phyloP scores from a whole-genome alignment of 1,284 basidiomycete genomes.

The Fomitopsis schrenkii region DNA sequence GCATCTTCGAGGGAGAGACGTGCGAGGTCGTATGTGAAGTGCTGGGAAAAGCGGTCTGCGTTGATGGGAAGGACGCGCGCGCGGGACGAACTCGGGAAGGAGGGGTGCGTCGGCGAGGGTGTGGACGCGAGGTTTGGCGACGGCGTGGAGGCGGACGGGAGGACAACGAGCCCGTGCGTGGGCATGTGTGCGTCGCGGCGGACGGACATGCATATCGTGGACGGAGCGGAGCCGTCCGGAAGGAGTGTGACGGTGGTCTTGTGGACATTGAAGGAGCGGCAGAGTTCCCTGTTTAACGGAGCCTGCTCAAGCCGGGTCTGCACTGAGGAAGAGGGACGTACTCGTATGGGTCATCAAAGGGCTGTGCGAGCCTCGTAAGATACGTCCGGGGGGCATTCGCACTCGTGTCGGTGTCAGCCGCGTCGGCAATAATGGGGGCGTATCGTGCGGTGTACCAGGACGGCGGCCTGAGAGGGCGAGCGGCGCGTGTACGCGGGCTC shows the following conservation, averaged over 20 bases:
- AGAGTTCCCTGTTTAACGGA: slow-evolving; percentile 15
- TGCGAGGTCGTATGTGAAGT: slow-evolving; percentile 19
- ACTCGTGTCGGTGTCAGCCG: neutral
- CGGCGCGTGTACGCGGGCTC: neutral
- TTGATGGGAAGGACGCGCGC: slow-evolving; percentile 19
- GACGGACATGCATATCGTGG: slow-evolving; percentile 13
- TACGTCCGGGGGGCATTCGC: neutral
- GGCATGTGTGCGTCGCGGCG: slow-evolving; percentile 16
- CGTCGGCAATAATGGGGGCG: neutral
- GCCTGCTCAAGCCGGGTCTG: neutral
- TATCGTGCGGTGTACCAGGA: neutral
- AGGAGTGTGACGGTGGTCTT: slow-evolving; percentile 7
- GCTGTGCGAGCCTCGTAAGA: slow-evolving; percentile 15
- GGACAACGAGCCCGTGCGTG: slow-evolving; percentile 20
- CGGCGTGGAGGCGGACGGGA: slow-evolving; percentile 7
- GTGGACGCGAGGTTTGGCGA: slow-evolving; percentile 7
- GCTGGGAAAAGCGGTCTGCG: slow-evolving; percentile 18
- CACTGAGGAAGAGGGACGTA: slow-evolving; percentile 7
- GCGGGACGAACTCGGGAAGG: neutral
- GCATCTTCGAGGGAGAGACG: slow-evolving; percentile 6
- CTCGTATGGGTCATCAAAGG: slow-evolving; percentile 22
- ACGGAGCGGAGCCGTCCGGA: slow-evolving; percentile 11
- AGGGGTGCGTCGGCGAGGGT: neutral
- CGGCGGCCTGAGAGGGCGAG: slow-evolving; percentile 5
- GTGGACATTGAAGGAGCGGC: slow-evolving; percentile 19